These are phyloP conservation scores for Phytophthora chlamydospora DNA, from an alignment of 352 stramenopile genomes.

Conservation along the genomic window DNA sequence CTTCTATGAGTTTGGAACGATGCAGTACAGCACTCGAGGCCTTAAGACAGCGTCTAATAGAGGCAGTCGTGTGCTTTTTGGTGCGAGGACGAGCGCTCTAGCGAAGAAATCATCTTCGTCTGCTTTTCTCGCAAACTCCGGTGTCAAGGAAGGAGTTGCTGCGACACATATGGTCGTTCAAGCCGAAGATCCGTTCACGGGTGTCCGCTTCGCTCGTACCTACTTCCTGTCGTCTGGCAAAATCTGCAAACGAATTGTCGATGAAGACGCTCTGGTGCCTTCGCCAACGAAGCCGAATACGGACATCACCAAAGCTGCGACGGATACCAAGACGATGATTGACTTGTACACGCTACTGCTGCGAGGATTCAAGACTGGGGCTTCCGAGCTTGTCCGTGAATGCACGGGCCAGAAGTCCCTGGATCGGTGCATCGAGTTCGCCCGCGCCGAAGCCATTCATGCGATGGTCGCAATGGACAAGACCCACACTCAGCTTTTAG, in stretches of 20 bases:
- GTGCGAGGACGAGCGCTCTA: conserved; percentile 45
- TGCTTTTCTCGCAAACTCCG: conserved; percentile 43
- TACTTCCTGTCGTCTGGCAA: conserved; percentile 76
- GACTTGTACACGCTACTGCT: conserved; percentile 44
- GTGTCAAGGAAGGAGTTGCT: conserved; percentile 19
- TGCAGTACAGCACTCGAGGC: conserved; percentile 56
- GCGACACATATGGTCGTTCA: conserved; percentile 75
- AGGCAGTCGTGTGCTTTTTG: conserved; percentile 69
- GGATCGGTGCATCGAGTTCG: conserved; percentile 26
- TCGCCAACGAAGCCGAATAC: conserved; percentile 15
- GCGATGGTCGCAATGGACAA: conserved; percentile 28
- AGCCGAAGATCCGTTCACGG: conserved; percentile 75
- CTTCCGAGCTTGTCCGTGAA: conserved; percentile 22
- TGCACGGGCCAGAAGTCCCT: conserved; percentile 26
- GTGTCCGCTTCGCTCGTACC: conserved; percentile 62
- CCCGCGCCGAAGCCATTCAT: conserved; percentile 26
- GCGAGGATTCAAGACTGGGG: conserved; percentile 41
- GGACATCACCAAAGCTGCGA: conserved; percentile 11
- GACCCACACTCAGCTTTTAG: conserved; percentile 21
- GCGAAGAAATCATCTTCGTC: conserved; percentile 41
- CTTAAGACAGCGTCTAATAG: conserved; percentile 34
- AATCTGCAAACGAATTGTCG: conserved; percentile 51
- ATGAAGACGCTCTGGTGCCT: conserved; percentile 69
- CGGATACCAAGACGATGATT: conserved; percentile 36
- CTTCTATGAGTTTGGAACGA: conserved; percentile 85